Evolutionary conservation across 768 basidiomycete genomes (phyloP), one percentile per base, ranked within the genome.

Genomic region (Rhodotorula paludigena): DNA sequence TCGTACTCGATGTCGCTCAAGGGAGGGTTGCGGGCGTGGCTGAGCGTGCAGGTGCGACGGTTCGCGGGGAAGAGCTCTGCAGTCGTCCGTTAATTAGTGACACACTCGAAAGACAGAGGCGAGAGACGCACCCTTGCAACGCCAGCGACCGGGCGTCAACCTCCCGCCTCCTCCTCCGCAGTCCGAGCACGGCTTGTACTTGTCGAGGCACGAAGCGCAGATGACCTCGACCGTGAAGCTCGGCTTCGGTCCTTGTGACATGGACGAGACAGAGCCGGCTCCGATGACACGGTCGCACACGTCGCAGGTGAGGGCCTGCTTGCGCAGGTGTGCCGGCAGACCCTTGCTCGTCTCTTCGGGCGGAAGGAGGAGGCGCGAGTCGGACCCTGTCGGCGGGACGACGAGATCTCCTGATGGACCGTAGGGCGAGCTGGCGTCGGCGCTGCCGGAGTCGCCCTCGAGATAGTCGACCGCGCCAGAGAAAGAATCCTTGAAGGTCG

Each of bases 221-320:
- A 63, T 63, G 42, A 55, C 44, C 54, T 63, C 62, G 62, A 47
- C 42, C 32, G 62, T 63, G 54, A 63, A 63, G 30, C 44, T 10
- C 25, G 62, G 62, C 21, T 30, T 18, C 35, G n/a, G 14, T 11
- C 38, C 54, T n/a, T 36, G n/a, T 8, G 54, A 15, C n/a, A 57
- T 36, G 8, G 56, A n/a, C 39, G 45, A 18, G 57, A 64, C 30
- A 32, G 25, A 30, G 18, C 63, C 63, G 10, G 55, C 55, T 36
- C 56, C 63, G 35, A 64, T 52, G 47, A 57, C 36, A 10, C 63
- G 63, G 48, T 57, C 55, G 39, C 63, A 64, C n/a, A 64, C 55
- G 56, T 57, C 63, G 56, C 63, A 64, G 41, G 25, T 44, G 30
- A 64, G 16, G 10, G 49, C 63, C 33, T 64, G 57, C 4, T 42